phyloP scores from a whole-genome alignment of 2,329 filamentous ascomycete species.

The Lecanoromycetidae sp. region DNA sequence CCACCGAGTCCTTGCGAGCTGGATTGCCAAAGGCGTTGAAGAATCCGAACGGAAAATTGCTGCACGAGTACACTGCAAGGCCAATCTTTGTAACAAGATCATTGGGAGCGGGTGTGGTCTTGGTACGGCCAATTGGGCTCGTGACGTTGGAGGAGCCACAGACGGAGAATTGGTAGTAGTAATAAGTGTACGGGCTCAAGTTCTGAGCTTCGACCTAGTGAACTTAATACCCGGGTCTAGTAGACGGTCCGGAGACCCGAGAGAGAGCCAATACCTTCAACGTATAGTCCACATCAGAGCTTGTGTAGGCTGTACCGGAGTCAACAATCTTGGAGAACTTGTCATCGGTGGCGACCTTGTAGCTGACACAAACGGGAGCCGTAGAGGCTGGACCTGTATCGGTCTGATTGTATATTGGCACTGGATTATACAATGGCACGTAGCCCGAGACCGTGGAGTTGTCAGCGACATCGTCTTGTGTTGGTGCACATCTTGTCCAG shows the following conservation, averaged over 20 bases:
- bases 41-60: conserved; percentile 51
- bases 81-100: conserved; percentile 47
- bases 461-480: conserved; percentile 34
- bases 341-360: conserved; percentile 43
- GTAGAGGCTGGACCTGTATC: conserved; percentile 43
- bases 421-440: conserved; percentile 39
- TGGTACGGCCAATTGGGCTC: conserved; percentile 55
- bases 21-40: conserved; percentile 51
- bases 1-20: conserved; percentile 46
- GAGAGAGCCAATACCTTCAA: conserved; percentile 43
- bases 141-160: conserved; percentile 48
- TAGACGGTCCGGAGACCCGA: background rate
- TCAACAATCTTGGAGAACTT: conserved; percentile 39
- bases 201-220: conserved; percentile 50
- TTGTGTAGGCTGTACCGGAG: conserved; percentile 53
- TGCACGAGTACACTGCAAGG: conserved; percentile 58
- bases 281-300: conserved; percentile 63
- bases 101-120: conserved; percentile 50
- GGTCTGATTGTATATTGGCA: conserved; percentile 30
- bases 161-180: conserved; percentile 59
- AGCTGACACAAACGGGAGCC: conserved; percentile 56
- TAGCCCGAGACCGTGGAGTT: conserved; percentile 47
- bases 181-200: conserved; percentile 51
- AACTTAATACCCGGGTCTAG: background rate
- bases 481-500: conserved; percentile 33